Evolutionary conservation across 2,329 filamentous ascomycete species (phyloP).

Genomic region (Stagonosporopsis vannaccii): DNA sequence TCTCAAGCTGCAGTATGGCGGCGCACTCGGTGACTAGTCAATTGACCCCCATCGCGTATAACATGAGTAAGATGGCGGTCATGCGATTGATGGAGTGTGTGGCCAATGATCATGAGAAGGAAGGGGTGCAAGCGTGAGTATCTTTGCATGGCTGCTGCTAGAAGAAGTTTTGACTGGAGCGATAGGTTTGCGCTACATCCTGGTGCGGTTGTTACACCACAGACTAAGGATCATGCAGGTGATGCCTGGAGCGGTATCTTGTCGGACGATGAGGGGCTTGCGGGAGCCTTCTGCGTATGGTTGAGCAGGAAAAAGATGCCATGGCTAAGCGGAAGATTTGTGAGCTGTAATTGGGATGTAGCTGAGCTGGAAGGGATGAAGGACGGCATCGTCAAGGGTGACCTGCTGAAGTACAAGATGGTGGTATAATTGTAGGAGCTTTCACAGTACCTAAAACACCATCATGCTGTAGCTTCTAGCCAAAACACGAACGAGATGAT

Average conservation of each 20-base stretch:
- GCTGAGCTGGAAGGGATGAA: constrained; percentile 31
- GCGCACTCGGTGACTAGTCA: constrained; percentile 13
- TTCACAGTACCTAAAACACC: too few relatives aligned
- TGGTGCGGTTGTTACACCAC: constrained; percentile 32
- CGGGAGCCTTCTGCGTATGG: constrained; percentile 38
- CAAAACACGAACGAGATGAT: too few relatives aligned
- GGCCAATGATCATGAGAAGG: constrained; percentile 43
- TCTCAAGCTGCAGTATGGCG: constrained; percentile 23
- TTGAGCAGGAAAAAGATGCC: constrained; percentile 27
- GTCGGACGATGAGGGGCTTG: constrained; percentile 35
- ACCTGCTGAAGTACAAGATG: constrained; percentile 21
- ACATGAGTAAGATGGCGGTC: constrained; percentile 26
- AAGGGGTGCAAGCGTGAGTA: constrained; percentile 28
- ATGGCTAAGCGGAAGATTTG: constrained; percentile 35
- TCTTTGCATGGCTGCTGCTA: not conserved
- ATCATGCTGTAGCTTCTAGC: too few relatives aligned
- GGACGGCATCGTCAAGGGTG: constrained; percentile 9
- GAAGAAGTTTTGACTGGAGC: not conserved
- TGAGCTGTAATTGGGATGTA: constrained; percentile 38
- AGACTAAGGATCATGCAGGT: constrained; percentile 15
- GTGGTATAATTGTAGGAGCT: constrained; percentile 1
- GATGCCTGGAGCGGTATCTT: constrained; percentile 13
- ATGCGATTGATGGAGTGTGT: constrained; percentile 32
- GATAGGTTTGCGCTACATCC: constrained; percentile 26
- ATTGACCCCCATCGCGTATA: constrained; percentile 30